Evolutionary conservation across 2,329 filamentous ascomycete genomes (phyloP), one percentile per base, ranked within the genome.

Genomic region (Talaromyces sp.): DNA sequence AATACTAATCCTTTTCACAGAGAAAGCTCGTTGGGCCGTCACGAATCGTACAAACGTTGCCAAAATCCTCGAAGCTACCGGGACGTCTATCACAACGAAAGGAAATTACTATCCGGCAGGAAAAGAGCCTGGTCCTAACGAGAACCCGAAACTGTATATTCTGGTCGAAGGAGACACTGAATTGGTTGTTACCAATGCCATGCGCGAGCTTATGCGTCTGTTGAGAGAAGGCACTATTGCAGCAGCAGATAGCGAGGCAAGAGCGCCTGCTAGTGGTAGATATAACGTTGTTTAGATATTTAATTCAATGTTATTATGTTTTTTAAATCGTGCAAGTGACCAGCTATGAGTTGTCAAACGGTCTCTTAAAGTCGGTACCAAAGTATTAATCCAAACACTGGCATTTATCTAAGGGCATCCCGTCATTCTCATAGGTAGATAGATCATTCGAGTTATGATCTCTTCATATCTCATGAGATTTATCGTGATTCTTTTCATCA

Each of bases 41-140:
- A 99, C 95, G 43, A 99, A 99, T 75, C 87, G 95, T 65, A 98
- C 95, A 38, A 99, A 99, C 70, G 95, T 99, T 60, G 93, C 93
- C 67, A 99, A 98, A 82, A 97, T 99, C 68, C 83, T 99, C 65
- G 95, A 99, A 71, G 86, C 90, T 10, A 97, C 93, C 0, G 93
- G 92, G 46, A 96, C 93, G 1, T 96, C 91, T 7, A 99, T 99
- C 73, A 99, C 95, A 0, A 97, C 92, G 51, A 99, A 99, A 80
- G 95, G 95, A 66, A 95, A 84, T 63, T 98, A 91, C 75, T 98
- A 98, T 69, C 76, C 88, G 1, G 71, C 86, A 1, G 93, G 92
- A 65, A 96, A 96, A 73, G 88, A 91, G 66, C 91, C 91, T 1
- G 85, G 82, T 8, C 75, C 88, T 0, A 87, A 85, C 38, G 89